Evolutionary conservation across 257 asterid genomes (phyloP), one percentile per base, ranked within the genome.

Genomic region (Solanum chiquidenum): DNA sequence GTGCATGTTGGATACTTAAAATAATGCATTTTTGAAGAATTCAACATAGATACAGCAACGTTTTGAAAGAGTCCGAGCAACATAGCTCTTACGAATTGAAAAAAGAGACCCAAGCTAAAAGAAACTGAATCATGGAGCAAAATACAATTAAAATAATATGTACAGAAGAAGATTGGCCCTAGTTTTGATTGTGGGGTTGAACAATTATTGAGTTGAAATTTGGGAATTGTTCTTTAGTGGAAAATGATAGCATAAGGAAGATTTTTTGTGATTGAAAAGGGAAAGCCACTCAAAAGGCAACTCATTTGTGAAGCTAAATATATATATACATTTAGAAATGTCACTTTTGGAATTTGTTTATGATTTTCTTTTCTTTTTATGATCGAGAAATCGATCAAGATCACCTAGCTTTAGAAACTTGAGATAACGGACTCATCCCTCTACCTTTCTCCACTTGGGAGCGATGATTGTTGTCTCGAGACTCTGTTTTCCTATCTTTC

Each of bases 31-130:
- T 55, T 6, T 55, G 64, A 0, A 55, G n/a, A 55, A 0, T 55
- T 55, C 0, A 0, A 6, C 64, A 55, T 18, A 1, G 1, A 18
- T 18, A 0, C n/a, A 55, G n/a, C n/a, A 55, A 20, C 64, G 1
- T 6, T 55, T 55, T 55, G 11, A 0, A 0, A 55, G n/a, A 55
- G 11, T 55, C n/a, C 5, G 0, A 55, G 10, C 64, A 55, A 55
- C 64, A 18, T 55, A 55, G 11, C 33, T 25, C 38, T 13, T 38
- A 23, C 58, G 3, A 23, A 76, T 76, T n/a, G 20, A 72, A 25
- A 8, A 25, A 25, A 44, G 1, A 79, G n/a, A 77, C 37, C 58
- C 37, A 37, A 23, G 18, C 7, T 38, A 12, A 42, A 37, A 23
- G 20, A 74, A 21, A 35, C 5, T 76, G 11, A 38, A 23, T n/a